phyloP scores from a whole-genome alignment of 331 rosid genomes.

The Erythrophleum ivorense region DNA sequence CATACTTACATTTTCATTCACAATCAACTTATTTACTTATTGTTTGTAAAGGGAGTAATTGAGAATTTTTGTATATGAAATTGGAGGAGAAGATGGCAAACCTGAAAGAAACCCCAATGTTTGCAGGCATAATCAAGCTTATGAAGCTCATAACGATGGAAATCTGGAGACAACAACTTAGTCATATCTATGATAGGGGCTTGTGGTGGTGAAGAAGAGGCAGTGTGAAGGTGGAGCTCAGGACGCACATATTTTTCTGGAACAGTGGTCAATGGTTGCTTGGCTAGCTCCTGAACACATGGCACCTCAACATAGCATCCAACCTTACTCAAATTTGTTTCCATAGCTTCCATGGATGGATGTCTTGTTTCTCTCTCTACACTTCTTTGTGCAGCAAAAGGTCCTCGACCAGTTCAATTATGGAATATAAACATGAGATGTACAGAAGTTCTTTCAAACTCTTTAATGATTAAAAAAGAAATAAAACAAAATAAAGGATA shows the following conservation, averaged over 20 bases:
- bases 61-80: background rate
- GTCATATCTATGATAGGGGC: constrained; percentile 39
- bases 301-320: constrained; percentile 26
- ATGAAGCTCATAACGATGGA: constrained; percentile 30
- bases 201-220: constrained; percentile 13
- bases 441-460: background rate
- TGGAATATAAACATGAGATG: background rate
- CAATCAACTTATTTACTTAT: no score
- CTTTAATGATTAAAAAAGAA: background rate
- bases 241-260: constrained; percentile 51
- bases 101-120: constrained; percentile 51
- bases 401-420: background rate
- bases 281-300: constrained; percentile 41
- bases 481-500: background rate
- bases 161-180: constrained; percentile 38
- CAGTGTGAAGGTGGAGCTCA: constrained; percentile 7
- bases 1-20: no score
- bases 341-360: background rate
- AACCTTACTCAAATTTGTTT: background rate
- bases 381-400: background rate
- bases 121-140: constrained; percentile 45
- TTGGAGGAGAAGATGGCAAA: background rate
- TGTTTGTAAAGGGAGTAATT: no score
- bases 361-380: background rate
- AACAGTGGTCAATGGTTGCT: constrained; percentile 16